phyloP scores from a whole-genome alignment of 352 stramenopile species.

The Pythium scleroteichum region DNA sequence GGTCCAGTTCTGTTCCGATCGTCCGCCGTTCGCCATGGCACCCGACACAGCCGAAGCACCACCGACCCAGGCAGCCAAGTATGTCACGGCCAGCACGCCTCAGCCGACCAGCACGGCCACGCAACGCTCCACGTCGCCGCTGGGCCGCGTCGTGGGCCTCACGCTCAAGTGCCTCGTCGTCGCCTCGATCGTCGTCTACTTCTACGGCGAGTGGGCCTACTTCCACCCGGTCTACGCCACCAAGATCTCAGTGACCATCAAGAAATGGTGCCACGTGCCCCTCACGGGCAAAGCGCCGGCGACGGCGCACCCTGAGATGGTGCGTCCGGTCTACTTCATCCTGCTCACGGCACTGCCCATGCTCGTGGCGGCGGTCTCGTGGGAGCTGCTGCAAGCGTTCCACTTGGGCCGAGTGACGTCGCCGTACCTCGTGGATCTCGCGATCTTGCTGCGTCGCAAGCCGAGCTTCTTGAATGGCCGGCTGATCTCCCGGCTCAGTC shows the following conservation, averaged over 20 bases:
- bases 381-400: constrained; percentile 33
- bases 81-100: no score
- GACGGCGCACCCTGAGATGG: constrained; percentile 33
- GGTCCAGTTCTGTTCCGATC: no score
- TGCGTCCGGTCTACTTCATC: constrained; percentile 45
- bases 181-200: constrained; percentile 27
- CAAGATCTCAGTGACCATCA: not conserved
- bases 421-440: constrained; percentile 22
- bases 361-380: constrained; percentile 31
- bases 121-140: no score
- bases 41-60: no score
- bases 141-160: constrained; percentile 10
- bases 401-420: constrained; percentile 34
- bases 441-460: constrained; percentile 39
- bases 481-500: constrained; percentile 24
- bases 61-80: no score
- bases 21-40: no score
- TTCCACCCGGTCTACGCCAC: not conserved
- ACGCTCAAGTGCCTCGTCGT: constrained; percentile 25
- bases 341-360: constrained; percentile 40
- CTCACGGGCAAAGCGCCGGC: not conserved
- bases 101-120: no score
- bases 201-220: constrained; percentile 16
- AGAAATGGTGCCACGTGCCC: not conserved
- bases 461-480: constrained; percentile 20